phyloP scores from a whole-genome alignment of 306 rosid genomes.

The Mucuna pruriens region DNA sequence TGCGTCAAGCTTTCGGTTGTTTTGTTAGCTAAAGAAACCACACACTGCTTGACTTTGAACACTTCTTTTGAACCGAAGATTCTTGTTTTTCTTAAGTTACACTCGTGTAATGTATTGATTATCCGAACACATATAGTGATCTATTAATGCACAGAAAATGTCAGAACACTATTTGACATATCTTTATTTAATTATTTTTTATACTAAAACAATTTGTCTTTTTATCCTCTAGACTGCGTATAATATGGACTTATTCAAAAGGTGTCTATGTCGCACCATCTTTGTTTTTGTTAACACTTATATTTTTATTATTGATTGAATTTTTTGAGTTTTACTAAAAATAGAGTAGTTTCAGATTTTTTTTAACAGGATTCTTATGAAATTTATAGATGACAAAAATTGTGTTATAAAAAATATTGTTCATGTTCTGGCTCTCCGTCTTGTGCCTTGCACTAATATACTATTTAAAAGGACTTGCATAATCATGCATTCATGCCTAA shows the following conservation, averaged over 20 bases:
- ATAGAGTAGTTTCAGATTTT: background rate
- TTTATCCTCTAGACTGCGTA: background rate
- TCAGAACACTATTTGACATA: background rate
- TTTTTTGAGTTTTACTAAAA: background rate
- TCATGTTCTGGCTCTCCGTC: background rate
- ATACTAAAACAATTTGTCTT: background rate
- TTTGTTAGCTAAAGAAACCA: constrained; percentile 10
- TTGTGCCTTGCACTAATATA: no score
- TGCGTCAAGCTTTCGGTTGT: constrained; percentile 5
- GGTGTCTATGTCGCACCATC: background rate
- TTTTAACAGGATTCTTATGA: background rate
- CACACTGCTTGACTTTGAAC: background rate
- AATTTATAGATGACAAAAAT: background rate
- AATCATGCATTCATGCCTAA: no score
- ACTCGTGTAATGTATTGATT: background rate
- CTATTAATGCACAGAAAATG: background rate
- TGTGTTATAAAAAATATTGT: background rate
- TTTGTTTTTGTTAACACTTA: background rate
- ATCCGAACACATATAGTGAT: background rate
- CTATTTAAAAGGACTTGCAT: no score
- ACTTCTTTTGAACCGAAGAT: background rate
- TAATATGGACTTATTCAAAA: background rate
- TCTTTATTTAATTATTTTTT: background rate
- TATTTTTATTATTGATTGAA: background rate
- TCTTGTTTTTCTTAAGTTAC: background rate